Evolutionary conservation across 75 land plant genomes (phyloP), one percentile per base, ranked within the genome.

Genomic region (Isoetes taiwanensis): DNA sequence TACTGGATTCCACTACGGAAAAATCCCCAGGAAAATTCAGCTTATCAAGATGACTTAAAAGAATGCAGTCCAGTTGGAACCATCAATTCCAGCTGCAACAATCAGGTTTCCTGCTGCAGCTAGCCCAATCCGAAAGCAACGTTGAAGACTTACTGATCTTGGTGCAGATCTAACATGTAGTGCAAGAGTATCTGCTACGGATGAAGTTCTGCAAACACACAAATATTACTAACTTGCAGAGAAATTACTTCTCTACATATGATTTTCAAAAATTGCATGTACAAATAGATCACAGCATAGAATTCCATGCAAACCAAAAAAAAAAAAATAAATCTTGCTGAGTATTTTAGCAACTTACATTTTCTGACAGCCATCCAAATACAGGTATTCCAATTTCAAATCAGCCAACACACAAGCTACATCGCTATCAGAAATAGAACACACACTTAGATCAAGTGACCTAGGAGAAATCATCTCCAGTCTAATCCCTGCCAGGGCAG

Each of bases 41-140:
- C 34, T 61, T 57, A 48, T 73, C 76, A 38, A 73, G 41, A 63
- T 73, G 76, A 41, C 76, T 73, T 21, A 73, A 50, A 30, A 73
- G 34, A 39, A 73, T 40, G 43, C 57, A 62, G n/a, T 43, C 60
- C 41, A 73, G 50, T 34, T 58, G 65, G 19, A 72, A 6, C 66
- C 73, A 53, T 57, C 73, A 26, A 59, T 65, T 24, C 72, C 64
- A 25, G 74, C 60, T 34, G 72, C 76, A 28, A 48, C 73, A 19
- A 73, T 64, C 10, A 73, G 53, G 41, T 73, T 62, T 10, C 66
- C 73, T 34, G 67, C 73, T 24, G 73, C 73, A 26, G 66, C 31
- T 8, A 66, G 61, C n/a, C 73, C 63, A 28, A 73, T 33, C 23
- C 76, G 54, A 57, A 61, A 73, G 42, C 76, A 73, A 9, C 73